Conservation (phyloP, 371 early-diverging fungal genomes). For the Cokeromyces recurvatus region DNA sequence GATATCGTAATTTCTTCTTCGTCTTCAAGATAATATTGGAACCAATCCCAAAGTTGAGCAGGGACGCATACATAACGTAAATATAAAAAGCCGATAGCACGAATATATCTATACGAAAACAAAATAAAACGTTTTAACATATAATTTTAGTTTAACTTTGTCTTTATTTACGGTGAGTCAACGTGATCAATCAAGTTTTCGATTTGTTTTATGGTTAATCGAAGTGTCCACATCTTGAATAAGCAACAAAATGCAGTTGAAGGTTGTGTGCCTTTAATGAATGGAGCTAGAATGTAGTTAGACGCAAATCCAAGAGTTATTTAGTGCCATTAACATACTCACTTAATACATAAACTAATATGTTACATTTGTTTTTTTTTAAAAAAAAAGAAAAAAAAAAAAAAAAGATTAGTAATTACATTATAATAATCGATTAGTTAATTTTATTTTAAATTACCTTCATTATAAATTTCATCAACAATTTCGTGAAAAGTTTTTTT, state of each 20-base stretch:
- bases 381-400: conserved; percentile 5
- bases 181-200: conserved; percentile 71
- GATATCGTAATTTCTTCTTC: conserved; percentile 68
- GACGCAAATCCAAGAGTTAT: too few relatives aligned
- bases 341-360: conserved; percentile 29
- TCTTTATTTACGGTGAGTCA: conserved; percentile 77
- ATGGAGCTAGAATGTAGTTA: conserved; percentile 58
- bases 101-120: conserved; percentile 54
- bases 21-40: conserved; percentile 74
- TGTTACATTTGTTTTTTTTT: too few relatives aligned
- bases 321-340: too few relatives aligned
- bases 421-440: not conserved
- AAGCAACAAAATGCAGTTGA: conserved; percentile 84
- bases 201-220: conserved; percentile 74
- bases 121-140: not conserved
- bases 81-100: conserved; percentile 83
- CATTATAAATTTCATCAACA: conserved; percentile 75
- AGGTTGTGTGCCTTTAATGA: conserved; percentile 76
- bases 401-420: conserved; percentile 1
- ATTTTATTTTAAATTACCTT: conserved; percentile 40
- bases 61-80: conserved; percentile 83
- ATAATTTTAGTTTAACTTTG: too few relatives aligned
- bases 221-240: conserved; percentile 82
- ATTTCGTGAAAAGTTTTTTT: conserved; percentile 80
- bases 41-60: conserved; percentile 81